phyloP scores from a whole-genome alignment of 306 rosid species.

The Purshia tridentata region DNA sequence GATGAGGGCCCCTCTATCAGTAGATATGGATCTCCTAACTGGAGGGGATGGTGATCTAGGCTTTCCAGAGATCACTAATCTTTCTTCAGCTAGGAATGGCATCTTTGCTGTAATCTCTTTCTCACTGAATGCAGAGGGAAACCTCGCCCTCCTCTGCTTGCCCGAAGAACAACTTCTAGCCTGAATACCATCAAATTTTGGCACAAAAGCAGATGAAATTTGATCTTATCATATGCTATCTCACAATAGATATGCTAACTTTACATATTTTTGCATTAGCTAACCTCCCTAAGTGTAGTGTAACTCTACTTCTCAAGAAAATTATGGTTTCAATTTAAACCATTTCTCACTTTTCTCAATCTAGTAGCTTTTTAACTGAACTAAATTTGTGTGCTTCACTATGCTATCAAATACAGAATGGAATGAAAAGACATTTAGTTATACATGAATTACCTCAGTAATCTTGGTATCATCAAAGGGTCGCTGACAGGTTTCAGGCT shows the following conservation, averaged over 20 bases:
- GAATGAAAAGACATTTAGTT: neutral
- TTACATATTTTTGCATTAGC: neutral
- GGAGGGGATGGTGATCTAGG: slow-evolving; percentile 88
- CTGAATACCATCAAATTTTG: slow-evolving; percentile 34
- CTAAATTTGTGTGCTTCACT: neutral
- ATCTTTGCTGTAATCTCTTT: slow-evolving; percentile 58
- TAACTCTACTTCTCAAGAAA: neutral
- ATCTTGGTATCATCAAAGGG: slow-evolving; percentile 51
- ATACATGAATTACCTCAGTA: slow-evolving; percentile 48
- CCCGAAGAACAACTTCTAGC: slow-evolving; percentile 88
- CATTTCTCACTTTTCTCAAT: neutral
- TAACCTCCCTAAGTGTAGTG: neutral
- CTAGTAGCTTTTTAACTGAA: neutral
- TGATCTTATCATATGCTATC: neutral
- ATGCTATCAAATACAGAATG: neutral
- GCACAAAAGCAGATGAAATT: neutral
- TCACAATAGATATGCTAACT: neutral
- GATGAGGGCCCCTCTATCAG: slow-evolving; percentile 72
- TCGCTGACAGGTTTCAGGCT: slow-evolving; percentile 55
- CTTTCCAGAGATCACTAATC: slow-evolving; percentile 47
- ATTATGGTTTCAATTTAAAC: neutral
- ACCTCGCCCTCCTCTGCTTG: slow-evolving; percentile 79
- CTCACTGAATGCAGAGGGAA: slow-evolving; percentile 60
- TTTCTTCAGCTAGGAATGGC: slow-evolving; percentile 62
- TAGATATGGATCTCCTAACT: slow-evolving; percentile 75